phyloP scores from a whole-genome alignment of 495 filamentous ascomycete genomes.

The Annulohypoxylon moriforme region DNA sequence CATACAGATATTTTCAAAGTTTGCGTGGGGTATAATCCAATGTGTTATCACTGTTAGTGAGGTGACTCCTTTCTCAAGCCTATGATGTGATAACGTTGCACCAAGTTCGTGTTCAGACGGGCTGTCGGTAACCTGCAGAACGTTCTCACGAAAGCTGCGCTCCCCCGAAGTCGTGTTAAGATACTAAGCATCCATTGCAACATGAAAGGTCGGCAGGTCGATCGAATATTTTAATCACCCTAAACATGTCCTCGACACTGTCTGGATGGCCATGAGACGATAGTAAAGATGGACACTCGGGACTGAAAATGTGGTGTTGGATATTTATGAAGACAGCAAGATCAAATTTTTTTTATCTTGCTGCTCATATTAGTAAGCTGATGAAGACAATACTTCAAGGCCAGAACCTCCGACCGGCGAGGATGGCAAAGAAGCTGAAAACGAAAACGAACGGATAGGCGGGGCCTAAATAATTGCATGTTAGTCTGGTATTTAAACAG shows the following conservation, averaged over 20 bases:
- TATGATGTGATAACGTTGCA: background rate
- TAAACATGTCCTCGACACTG: background rate
- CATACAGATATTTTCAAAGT: background rate
- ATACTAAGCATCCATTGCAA: background rate
- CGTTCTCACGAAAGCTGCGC: background rate
- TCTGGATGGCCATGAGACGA: background rate
- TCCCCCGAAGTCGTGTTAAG: background rate
- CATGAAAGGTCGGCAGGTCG: background rate
- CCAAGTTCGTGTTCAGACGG: background rate
- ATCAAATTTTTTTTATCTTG: background rate
- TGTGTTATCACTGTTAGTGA: background rate
- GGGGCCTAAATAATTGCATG: constrained; percentile 32
- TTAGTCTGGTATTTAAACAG: constrained; percentile 10
- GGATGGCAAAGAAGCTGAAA: constrained; percentile 33
- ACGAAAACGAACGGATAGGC: constrained; percentile 20
- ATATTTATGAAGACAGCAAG: background rate
- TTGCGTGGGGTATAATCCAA: background rate
- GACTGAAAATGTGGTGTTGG: background rate
- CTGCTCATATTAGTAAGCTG: background rate
- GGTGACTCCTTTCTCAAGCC: background rate
- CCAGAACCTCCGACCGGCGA: constrained; percentile 42
- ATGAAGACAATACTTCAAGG: constrained; percentile 30
- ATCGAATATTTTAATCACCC: background rate
- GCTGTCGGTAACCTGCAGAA: background rate
- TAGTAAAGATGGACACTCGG: background rate